Evolutionary conservation across 2,329 filamentous ascomycete species (phyloP), one percentile per base, ranked within the genome.

Genomic region (Pseudogymnoascus sp.): DNA sequence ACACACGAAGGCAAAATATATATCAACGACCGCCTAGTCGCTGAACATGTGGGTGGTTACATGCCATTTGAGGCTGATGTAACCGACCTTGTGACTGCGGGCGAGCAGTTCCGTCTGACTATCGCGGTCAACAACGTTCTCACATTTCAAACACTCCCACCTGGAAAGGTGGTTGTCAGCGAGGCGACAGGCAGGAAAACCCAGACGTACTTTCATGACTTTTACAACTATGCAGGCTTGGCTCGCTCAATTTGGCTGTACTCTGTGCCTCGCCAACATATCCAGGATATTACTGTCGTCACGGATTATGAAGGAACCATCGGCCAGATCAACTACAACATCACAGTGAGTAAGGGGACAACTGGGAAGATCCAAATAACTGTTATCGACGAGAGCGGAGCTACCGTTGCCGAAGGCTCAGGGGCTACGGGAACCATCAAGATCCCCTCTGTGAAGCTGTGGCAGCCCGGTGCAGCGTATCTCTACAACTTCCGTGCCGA

Each of bases 101-200:
- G 71, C 0, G 31, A 70, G 26, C 64, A 56, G 13, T 72, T 73
- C 44, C 69, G 71, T 4, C 61, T 74, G 19, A 73, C 72, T 0
- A 70, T 74, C 24, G 71, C 68, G 4, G 72, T 74, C 16, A 72
- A 68, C 53, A 73, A 74, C 26, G 68, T 70, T 26, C 68, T 74
- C 1, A 70, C 65, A 6, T 68, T 67, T 64, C 63, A 72, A 33
- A 73, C 47, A 33, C 8, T 56, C 10, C 50, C 50, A 1, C 50
- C 50, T 56, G 50, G 50, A 56, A 33, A 33, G 10, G 50, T 56
- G 26, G 3, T 4, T n/a, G 26, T 31, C 2, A 33, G 50, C 26
- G 13, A 13, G n/a, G 35, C 40, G n/a, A 63, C 64, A 33, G 69
- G 70, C 6, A 69, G 64, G 37, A 65, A 63, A 11, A 65, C 65